These are phyloP conservation scores for Mycena maculata DNA, from an alignment of 768 basidiomycete genomes.

Conservation along the genomic window DNA sequence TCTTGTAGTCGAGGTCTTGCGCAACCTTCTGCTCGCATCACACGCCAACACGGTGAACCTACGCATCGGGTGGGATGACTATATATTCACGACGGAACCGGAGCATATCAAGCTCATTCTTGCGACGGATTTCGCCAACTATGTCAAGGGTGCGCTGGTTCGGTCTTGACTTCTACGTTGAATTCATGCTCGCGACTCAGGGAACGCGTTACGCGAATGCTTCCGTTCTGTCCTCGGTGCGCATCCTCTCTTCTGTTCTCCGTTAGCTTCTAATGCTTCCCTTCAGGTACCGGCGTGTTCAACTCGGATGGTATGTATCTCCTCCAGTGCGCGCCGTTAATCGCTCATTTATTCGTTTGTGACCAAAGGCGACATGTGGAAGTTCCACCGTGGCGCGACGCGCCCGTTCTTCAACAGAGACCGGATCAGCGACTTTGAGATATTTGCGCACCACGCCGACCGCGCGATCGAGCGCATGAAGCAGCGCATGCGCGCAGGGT, in stretches of 20 bases:
- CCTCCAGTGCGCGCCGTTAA: not conserved
- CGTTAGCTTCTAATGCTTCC: not conserved
- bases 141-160: conserved; percentile 52
- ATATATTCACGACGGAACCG: conserved; percentile 58
- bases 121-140: conserved; percentile 59
- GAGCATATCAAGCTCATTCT: conserved; percentile 61
- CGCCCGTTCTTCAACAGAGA: conserved; percentile 78
- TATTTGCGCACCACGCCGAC: conserved; percentile 66
- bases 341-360: not conserved
- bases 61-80: conserved; percentile 21
- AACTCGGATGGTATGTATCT: conserved; percentile 61
- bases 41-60: not conserved
- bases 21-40: not conserved
- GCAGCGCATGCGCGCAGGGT: conserved; percentile 56
- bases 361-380: conserved; percentile 65
- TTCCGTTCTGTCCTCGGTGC: conserved; percentile 22
- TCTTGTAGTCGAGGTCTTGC: conserved; percentile 1
- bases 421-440: conserved; percentile 70
- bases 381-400: conserved; percentile 73
- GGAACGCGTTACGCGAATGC: conserved; percentile 6
- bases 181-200: not conserved
- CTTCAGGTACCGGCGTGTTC: conserved; percentile 69
- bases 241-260: not conserved
- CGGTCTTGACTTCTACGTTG: not conserved
- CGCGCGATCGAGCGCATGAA: conserved; percentile 58